Conservation (phyloP, 1,139 yeast genomes). For the Magnusiomyces paraingens region DNA sequence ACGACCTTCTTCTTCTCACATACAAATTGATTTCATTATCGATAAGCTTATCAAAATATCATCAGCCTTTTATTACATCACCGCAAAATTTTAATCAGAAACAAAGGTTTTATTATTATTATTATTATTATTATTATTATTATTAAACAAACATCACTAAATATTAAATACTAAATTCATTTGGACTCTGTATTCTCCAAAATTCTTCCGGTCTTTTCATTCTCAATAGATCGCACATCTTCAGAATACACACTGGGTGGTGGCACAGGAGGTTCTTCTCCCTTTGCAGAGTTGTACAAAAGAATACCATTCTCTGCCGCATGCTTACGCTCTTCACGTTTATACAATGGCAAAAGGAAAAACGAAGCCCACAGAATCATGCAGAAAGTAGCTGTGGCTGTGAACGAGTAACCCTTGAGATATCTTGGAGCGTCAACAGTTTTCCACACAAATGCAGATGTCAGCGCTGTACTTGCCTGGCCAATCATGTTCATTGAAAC, state of each 20-base stretch:
- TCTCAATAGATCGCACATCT: not conserved
- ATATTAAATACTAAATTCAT: no score
- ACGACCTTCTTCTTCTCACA: no score
- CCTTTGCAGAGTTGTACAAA: conserved; percentile 13
- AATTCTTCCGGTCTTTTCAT: no score
- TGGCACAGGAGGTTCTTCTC: conserved; percentile 11
- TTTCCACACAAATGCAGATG: conserved; percentile 35
- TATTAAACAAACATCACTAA: no score
- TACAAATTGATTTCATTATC: no score
- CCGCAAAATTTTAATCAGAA: no score
- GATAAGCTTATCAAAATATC: no score
- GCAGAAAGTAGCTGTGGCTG: conserved; percentile 48
- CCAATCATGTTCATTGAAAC: conserved; percentile 38
- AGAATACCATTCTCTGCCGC: conserved; percentile 47
- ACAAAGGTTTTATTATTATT: no score
- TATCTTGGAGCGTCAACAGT: conserved; percentile 49
- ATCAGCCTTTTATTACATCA: no score
- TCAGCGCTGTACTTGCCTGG: conserved; percentile 27
- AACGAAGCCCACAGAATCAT: conserved; percentile 46
- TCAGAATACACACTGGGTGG: not conserved
- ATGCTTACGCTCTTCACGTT: conserved; percentile 46
- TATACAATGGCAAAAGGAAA: conserved; percentile 50
- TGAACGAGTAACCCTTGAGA: conserved; percentile 45
- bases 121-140: no score
- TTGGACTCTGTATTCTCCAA: no score